Conservation (phyloP, 1,139 yeast species). For the Eremothecium gossypii region DNA sequence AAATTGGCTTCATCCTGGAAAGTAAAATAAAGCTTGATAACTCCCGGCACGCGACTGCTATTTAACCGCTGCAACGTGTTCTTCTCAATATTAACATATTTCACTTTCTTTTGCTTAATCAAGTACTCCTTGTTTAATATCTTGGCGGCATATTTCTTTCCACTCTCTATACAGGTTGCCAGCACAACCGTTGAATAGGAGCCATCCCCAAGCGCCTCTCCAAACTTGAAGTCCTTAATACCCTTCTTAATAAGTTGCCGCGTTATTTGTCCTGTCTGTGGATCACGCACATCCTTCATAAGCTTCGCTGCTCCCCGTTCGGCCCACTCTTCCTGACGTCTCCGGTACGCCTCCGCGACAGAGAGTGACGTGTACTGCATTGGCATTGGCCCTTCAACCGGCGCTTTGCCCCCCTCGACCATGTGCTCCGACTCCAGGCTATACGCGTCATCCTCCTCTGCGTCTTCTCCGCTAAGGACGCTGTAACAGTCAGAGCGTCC, state of each 20-base stretch:
- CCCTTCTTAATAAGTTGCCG: conserved; percentile 42
- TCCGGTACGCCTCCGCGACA: conserved; percentile 15
- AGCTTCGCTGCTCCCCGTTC: conserved; percentile 45
- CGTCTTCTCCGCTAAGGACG: too few species aligned
- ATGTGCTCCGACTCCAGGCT: too few species aligned
- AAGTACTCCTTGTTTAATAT: conserved; percentile 66
- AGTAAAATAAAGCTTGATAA: conserved; percentile 64
- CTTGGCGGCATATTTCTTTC: conserved; percentile 61
- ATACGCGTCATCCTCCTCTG: too few species aligned
- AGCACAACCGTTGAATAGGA: conserved; percentile 69
- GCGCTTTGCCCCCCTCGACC: too few species aligned
- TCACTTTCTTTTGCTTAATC: conserved; percentile 69
- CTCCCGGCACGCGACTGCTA: conserved; percentile 44
- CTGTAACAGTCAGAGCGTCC: too few species aligned
- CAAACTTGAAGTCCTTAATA: conserved; percentile 63
- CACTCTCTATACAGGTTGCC: conserved; percentile 52
- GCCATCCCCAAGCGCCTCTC: conserved; percentile 70
- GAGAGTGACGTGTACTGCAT: conserved; percentile 1
- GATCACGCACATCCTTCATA: conserved; percentile 37
- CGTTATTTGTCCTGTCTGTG: conserved; percentile 37
- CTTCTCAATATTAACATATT: conserved; percentile 71
- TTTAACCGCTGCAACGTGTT: conserved; percentile 65
- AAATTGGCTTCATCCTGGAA: conserved; percentile 68
- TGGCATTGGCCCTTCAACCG: too few species aligned
- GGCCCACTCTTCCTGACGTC: conserved; percentile 26